These are phyloP conservation scores for Mycena capillaripes DNA, from an alignment of 768 basidiomycete genomes.

Conservation along the genomic window DNA sequence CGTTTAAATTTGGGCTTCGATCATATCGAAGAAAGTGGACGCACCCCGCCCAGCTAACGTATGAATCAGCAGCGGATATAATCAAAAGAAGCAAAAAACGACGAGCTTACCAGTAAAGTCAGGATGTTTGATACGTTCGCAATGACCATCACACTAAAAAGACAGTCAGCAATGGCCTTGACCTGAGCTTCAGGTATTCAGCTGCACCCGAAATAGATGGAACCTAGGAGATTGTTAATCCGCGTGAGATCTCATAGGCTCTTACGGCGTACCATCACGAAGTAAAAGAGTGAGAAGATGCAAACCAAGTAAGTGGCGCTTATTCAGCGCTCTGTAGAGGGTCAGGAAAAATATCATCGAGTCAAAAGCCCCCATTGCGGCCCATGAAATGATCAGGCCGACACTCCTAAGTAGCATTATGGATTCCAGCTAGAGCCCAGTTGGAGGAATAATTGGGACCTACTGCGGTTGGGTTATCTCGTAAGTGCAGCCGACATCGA, in stretches of 20 bases:
- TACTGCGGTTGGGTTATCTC: constrained; percentile 1
- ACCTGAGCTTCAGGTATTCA: background rate
- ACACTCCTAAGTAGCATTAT: constrained; percentile 10
- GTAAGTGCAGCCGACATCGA: constrained; percentile 24
- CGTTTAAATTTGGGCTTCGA: too few species aligned
- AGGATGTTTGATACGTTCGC: constrained; percentile 28
- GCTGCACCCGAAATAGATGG: constrained; percentile 29
- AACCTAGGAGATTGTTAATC: background rate
- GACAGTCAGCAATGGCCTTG: background rate
- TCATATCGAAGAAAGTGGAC: background rate
- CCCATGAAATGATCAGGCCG: constrained; percentile 25
- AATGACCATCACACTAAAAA: constrained; percentile 18
- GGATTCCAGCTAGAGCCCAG: background rate
- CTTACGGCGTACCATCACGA: constrained; percentile 21
- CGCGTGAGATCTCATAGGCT: background rate
- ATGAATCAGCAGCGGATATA: background rate
- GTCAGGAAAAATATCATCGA: constrained; percentile 29
- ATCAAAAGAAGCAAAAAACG: background rate
- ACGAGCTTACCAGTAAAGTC: constrained; percentile 20
- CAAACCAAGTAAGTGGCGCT: background rate
- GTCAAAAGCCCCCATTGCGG: constrained; percentile 21
- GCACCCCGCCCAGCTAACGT: constrained; percentile 7
- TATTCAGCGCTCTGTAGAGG: constrained; percentile 13
- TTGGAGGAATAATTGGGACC: background rate
- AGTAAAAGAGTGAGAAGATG: constrained; percentile 15